Conservation (phyloP, 108 stramenopile genomes). For the Fragilaria radians region DNA sequence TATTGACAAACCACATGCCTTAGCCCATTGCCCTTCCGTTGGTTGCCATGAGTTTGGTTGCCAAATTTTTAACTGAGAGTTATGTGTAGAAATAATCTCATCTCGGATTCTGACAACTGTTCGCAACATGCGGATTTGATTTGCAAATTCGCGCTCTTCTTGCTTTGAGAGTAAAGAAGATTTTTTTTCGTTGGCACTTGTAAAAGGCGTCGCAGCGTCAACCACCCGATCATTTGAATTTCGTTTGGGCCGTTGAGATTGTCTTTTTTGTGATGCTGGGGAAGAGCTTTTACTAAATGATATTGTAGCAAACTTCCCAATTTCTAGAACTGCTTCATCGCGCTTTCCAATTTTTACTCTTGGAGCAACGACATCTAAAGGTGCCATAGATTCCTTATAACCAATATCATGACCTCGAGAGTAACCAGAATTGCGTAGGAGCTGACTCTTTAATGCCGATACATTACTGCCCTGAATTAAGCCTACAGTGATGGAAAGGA, state of each 20-base stretch:
- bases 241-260: background rate
- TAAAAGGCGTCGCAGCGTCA: background rate
- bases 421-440: background rate
- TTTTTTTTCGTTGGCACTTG: slow-evolving; percentile 1
- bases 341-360: background rate
- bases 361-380: background rate
- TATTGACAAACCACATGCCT: slow-evolving; percentile 52
- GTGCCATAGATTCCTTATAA: background rate
- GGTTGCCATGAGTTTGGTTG: slow-evolving; percentile 12
- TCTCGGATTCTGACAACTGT: slow-evolving; percentile 34
- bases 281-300: background rate
- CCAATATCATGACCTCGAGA: background rate
- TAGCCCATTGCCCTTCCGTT: slow-evolving; percentile 54
- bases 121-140: slow-evolving; percentile 34
- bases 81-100: slow-evolving; percentile 28
- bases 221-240: background rate
- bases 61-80: slow-evolving; percentile 14
- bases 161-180: slow-evolving; percentile 38
- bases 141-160: slow-evolving; percentile 42
- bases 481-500: too few species aligned
- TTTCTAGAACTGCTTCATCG: background rate
- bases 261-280: background rate
- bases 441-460: background rate
- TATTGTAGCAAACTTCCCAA: background rate
- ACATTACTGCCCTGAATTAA: background rate